Conservation (phyloP, 2,329 filamentous ascomycete species). For the Claviceps spartinae region DNA sequence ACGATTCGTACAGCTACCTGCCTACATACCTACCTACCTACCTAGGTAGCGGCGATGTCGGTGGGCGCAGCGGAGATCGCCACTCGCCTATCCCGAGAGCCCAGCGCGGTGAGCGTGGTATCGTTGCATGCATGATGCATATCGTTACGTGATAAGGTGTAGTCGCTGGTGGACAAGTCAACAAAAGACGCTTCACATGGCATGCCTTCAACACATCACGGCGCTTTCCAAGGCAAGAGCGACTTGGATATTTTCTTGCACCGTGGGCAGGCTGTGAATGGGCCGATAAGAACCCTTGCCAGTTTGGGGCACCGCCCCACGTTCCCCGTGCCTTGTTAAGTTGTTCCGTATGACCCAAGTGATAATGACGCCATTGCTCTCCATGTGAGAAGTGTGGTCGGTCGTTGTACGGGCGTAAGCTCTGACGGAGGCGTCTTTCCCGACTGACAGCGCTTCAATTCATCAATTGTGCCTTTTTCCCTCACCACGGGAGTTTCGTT, state of each 20-base stretch:
- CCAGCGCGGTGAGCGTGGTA: too few relatives aligned
- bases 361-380: background rate
- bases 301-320: conserved; percentile 4
- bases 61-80: too few relatives aligned
- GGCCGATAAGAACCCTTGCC: conserved; percentile 5
- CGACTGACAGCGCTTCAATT: background rate
- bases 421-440: background rate
- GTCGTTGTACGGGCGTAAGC: background rate
- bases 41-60: too few relatives aligned
- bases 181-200: background rate
- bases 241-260: background rate
- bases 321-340: background rate
- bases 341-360: too few relatives aligned
- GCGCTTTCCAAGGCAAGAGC: background rate
- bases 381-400: background rate
- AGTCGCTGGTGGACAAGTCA: background rate
- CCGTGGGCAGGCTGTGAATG: background rate
- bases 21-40: too few relatives aligned
- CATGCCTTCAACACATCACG: background rate
- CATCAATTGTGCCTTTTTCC: background rate
- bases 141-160: background rate
- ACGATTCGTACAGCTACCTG: too few relatives aligned
- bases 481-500: background rate
- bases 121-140: too few relatives aligned
- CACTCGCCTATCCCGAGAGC: too few relatives aligned